These are phyloP conservation scores for Marvania coccoides DNA, from an alignment of 139 green algal genomes.

Conservation along the genomic window DNA sequence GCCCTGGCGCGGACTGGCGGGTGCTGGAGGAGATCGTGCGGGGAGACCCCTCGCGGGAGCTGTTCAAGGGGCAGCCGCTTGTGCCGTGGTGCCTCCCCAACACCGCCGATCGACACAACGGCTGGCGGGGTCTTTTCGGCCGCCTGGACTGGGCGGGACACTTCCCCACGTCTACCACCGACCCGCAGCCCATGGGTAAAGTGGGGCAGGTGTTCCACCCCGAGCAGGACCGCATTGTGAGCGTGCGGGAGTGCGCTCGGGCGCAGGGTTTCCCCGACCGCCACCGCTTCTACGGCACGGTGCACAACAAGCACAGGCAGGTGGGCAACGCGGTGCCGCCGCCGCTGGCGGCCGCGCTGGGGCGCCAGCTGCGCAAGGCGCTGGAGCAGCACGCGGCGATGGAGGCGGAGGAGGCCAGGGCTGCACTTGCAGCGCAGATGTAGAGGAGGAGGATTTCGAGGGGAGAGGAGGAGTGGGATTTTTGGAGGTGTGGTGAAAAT, in stretches of 20 bases:
- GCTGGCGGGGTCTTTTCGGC: conserved; percentile 92
- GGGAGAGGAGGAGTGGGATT: too few relatives aligned
- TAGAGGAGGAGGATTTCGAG: too few relatives aligned
- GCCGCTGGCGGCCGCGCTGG: conserved; percentile 76
- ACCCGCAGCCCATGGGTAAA: conserved; percentile 98
- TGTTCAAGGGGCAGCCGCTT: conserved; percentile 73
- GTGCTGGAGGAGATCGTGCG: conserved; percentile 71
- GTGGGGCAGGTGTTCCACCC: conserved; percentile 95
- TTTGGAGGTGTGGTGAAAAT: too few relatives aligned
- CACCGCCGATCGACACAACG: conserved; percentile 90
- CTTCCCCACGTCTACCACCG: conserved; percentile 95
- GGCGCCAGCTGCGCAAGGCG: conserved; percentile 55
- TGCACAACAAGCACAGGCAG: conserved; percentile 78
- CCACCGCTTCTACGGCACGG: conserved; percentile 74
- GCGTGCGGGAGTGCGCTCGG: conserved; percentile 89
- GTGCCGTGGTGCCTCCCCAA: conserved; percentile 97
- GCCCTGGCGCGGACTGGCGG: conserved; percentile 88
- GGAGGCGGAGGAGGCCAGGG: background rate
- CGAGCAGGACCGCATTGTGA: conserved; percentile 91
- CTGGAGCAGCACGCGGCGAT: conserved; percentile 22
- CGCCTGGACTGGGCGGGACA: conserved; percentile 87
- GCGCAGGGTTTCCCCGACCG: conserved; percentile 86
- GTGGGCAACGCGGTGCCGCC: conserved; percentile 89
- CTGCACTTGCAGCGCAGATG: background rate
- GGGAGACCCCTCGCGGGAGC: conserved; percentile 50